Base-by-base conservation (phyloP, 164 flowering plant species). In the Echeveria elegans region DNA sequence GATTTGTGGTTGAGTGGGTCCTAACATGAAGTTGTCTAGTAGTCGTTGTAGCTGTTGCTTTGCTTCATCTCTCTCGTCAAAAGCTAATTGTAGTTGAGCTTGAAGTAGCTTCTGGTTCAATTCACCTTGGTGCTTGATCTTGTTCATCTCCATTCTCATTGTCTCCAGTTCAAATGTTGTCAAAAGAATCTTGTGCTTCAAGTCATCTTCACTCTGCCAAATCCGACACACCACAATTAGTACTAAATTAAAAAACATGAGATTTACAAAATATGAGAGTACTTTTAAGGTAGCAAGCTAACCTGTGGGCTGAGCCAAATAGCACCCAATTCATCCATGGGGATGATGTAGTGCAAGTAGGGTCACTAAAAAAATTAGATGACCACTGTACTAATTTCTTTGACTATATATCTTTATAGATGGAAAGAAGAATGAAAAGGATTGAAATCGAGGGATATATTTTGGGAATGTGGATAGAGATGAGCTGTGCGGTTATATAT, bases 141-240 rank as follows among this genome's bases (percentile, higher is more conserved):
- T 56, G 5, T 24, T 14, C 32, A 56, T 6, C 15, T 56, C 61
- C 61, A 56, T 56, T 56, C 7, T 56, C 61, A 56, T 4, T 1
- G 19, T 28, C 32, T 56, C 61, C 32, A 56, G 19, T 56, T 56
- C 61, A 28, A 26, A 56, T 2, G 61, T 11, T 4, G 61, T 28
- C 31, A 56, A 28, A 6, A 56, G 61, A 11, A 56, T 56, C 61
- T 28, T 56, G 24, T 56, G 61, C 61, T 28, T 56, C 61, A 56
- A 56, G 15, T 56, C 61, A 56, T 28, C 61, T 14, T 56, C 61
- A 10, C 61, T 56, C 61, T 56, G 61, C 61, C 61, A 53, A 1
- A 10, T 26, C 26, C 56, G 10, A 50, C 26, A 50, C 26, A 21
- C 21, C 52, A 47, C 18, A 36, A 36, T 5, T 36, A 5, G 38